Base-by-base conservation (phyloP, 1,284 basidiomycete genomes). In the Cerrena zonata region DNA sequence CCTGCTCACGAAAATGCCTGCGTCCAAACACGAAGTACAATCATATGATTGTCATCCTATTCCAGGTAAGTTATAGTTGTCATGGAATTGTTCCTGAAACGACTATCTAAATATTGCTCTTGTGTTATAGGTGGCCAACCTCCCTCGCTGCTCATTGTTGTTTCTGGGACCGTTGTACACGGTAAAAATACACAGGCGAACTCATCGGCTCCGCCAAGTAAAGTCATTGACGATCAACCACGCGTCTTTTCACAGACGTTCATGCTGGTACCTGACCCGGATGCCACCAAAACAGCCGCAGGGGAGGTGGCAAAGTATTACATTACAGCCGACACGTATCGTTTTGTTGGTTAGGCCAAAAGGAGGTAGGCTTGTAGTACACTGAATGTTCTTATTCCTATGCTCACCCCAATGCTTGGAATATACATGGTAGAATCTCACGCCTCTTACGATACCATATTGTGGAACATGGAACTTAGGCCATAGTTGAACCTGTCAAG, bases 21-120 rank as follows among this genome's bases (percentile, higher is more conserved):
- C 70, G 22, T 87, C 86, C 21, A 84, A 80, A 55, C 89, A 91
- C 60, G 89, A 91, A 53, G 77, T 92, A 23, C 86, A 89, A 64
- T 88, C 86, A 5, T 89, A 87, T 59, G 90, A 92, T 65, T 91
- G 89, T 59, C 89, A 92, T 62, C 87, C 90, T 25, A 89, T 92
- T 51, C 84, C 87, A 65, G 88, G 89, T 87, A 52, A 51, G 75
- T 67, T 38, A 42, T 34, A 24, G 3, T 47, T 45, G 10, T 45
- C 24, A 19, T 47, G 40, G 26, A 24, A 22, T 22, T 42, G 42
- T 55, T 41, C 53, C 37, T 45, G 52, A 40, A 53, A 48, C 51
- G 48, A 45, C 37, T 25, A 48, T 18, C 44, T 53, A 12, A 40
- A 47, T 26, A 45, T 53, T 11, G 11, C 40, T 53, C 48, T 42